Evolutionary conservation across 305 asterid species (phyloP), one percentile per base, ranked within the genome.

Genomic region (Fraxinus latifolia): DNA sequence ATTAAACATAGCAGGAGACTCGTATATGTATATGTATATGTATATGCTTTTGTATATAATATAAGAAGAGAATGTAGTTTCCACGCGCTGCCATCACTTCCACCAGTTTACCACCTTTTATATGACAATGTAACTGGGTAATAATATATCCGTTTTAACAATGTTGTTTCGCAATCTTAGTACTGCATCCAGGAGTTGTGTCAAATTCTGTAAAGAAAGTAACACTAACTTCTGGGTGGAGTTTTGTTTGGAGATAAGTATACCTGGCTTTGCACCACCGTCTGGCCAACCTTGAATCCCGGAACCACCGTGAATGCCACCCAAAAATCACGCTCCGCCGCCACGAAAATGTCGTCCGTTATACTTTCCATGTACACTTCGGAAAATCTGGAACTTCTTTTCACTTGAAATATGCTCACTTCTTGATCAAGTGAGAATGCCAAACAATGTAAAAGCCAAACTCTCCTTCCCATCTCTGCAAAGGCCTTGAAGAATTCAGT

Each of bases 301-400:
- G 97, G 98, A 17, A 93, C 97, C 83, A 94, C 98, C 87, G 93
- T 89, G 87, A 94, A 94, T 47, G 90, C 96, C 87, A 91, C 98
- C 86, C 85, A 78, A 53, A 82, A 77, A 0, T 87, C 94, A 3
- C 91, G 89, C 12, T 83, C 91, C 17, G 84, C 87, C 39, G 88
- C 83, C 33, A 90, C 71, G 55, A 85, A 90, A 44, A 88, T 32
- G 12, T 94, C 96, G 2, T 90, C 97, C 77, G 89, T 84, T 68
- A 90, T 90, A 71, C 92, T 89, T 71, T 93, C 97, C 98, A 94
- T 94, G 87, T 91, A 91, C 23, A 93, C 93, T 25, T 94, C 92
- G 0, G 98, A 93, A 60, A 90, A 94, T 77, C 84, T 91, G 17
- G 89, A 82, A 7, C 36, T 81, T 84, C 79, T 89, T 8, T 53